A percentile compares a stretch with the other conserved stretches of the same genome.
Conservation (phyloP, 2,329 filamentous ascomycete species). For the Hypoxylon sp. region DNA sequence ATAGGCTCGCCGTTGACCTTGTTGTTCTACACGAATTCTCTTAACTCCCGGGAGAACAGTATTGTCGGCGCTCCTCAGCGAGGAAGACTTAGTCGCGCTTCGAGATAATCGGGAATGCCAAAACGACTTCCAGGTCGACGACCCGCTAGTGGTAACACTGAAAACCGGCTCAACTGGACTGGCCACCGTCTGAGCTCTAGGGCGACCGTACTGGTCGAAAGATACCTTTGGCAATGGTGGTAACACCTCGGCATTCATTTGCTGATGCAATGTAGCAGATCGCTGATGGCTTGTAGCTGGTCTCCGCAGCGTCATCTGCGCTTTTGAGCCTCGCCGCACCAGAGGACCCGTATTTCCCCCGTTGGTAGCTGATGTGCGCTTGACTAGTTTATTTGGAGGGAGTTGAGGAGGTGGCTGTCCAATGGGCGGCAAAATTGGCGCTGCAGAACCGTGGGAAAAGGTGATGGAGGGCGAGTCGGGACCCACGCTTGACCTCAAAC, state of each 20-base stretch:
- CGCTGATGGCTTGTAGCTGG: slow-evolving; percentile 85
- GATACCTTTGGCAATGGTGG: slow-evolving; percentile 51
- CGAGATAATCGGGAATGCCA: slow-evolving; percentile 62
- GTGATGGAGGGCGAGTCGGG: slow-evolving; percentile 74
- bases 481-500: slow-evolving; percentile 72
- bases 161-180: slow-evolving; percentile 34
- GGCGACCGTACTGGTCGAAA: slow-evolving; percentile 53
- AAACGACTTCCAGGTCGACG: slow-evolving; percentile 66
- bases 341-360: slow-evolving; percentile 59
- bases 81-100: slow-evolving; percentile 40
- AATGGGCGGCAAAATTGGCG: slow-evolving; percentile 69
- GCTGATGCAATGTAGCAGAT: slow-evolving; percentile 75
- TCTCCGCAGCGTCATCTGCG: slow-evolving; percentile 75
- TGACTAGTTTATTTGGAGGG: slow-evolving; percentile 82
- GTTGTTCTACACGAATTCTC: slow-evolving; percentile 53
- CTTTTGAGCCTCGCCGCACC: slow-evolving; percentile 65
- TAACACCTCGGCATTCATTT: slow-evolving; percentile 47
- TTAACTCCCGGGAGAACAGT: slow-evolving; percentile 46
- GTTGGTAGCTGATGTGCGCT: slow-evolving; percentile 73
- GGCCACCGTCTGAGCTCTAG: slow-evolving; percentile 50
- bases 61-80: slow-evolving; percentile 48
- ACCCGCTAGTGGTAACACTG: slow-evolving; percentile 27
- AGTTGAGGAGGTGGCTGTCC: slow-evolving; percentile 59
- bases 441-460: slow-evolving; percentile 75
- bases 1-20: slow-evolving; percentile 54